These are phyloP conservation scores for Naematelia encephala DNA, from an alignment of 768 basidiomycete genomes.

Conservation along the genomic window DNA sequence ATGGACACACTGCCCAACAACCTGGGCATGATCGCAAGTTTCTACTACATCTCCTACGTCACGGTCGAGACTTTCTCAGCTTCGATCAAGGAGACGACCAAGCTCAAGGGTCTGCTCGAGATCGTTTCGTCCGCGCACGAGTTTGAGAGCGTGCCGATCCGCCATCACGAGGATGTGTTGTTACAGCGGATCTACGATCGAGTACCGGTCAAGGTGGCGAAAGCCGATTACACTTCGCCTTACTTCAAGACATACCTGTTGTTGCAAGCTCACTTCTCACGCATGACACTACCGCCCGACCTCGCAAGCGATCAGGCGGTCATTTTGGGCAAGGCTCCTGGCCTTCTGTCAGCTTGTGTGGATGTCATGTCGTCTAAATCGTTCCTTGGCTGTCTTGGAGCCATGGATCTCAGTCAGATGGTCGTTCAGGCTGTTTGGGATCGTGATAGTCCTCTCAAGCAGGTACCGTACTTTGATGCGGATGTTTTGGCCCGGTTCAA, in stretches of 20 bases:
- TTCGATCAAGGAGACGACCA: slow-evolving; percentile 92
- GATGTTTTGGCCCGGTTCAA: slow-evolving; percentile 86
- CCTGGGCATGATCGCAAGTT: slow-evolving; percentile 91
- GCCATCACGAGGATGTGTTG: slow-evolving; percentile 75
- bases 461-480: slow-evolving; percentile 92
- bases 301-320: slow-evolving; percentile 85
- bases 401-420: slow-evolving; percentile 99
- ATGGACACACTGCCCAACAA: slow-evolving; percentile 82
- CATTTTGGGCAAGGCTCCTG: slow-evolving; percentile 85
- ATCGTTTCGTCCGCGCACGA: slow-evolving; percentile 96
- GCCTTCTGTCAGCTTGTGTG: slow-evolving; percentile 86
- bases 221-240: slow-evolving; percentile 81
- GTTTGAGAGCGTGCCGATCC: slow-evolving; percentile 90
- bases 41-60: slow-evolving; percentile 62
- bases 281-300: slow-evolving; percentile 85
- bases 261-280: slow-evolving; percentile 93
- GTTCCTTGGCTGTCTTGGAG: slow-evolving; percentile 87
- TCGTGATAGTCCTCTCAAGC: slow-evolving; percentile 87
- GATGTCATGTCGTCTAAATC: slow-evolving; percentile 98
- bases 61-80: slow-evolving; percentile 96
- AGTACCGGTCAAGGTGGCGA: slow-evolving; percentile 84
- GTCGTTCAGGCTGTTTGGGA: slow-evolving; percentile 99
- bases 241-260: slow-evolving; percentile 98
- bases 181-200: slow-evolving; percentile 91
- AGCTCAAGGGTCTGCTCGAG: slow-evolving; percentile 92